Evolutionary conservation across 805 yeast species (phyloP), one percentile per base, ranked within the genome.

Genomic region (Suhomyces sp.): DNA sequence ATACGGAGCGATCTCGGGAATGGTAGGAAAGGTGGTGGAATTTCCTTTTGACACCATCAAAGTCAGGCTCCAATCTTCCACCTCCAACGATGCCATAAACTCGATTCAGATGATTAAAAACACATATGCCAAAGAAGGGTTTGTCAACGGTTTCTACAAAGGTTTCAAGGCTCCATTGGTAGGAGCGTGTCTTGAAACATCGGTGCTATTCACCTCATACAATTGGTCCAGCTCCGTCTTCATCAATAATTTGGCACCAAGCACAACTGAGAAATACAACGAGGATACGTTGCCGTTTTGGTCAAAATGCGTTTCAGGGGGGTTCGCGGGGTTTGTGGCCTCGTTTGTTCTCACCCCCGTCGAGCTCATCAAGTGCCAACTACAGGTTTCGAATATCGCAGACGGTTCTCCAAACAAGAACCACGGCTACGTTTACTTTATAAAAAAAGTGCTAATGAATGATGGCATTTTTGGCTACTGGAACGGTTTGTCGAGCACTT

Each of bases 31-130:
- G 66, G 60, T 87, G 29, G 81, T 92, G 12, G 98, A 92, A 68
- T 92, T 85, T 62, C 98, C 98, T 0, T 90, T 92, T 59, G 98
- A 92, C 63, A 93, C 97, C 0, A 80, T 91, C 45, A 92, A 92
- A 69, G 98, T 92, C 3, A 77, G 97, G 53, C 75, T 93, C 1
- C 94, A 89, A 63, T 86, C 91, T 6, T 73, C 83, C 29, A 66
- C 71, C 4, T 55, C 60, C 6, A 79, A 41, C 19, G 29, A 81
- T 0, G 69, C 81, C 61, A 68, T 68, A 0, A 84, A 89, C 1
- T 86, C 97, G 0, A 54, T 78, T 54, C 85, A 85, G 56, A 87
- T 94, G 65, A 82, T 92, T 44, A 62, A 60, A 42, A 73, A 81
- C 56, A 88, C 96, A 0, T 79, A 83, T 54, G 57, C 58, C 1